phyloP scores from a whole-genome alignment of 129 eudicot genomes.

The Flaveria trinervia region DNA sequence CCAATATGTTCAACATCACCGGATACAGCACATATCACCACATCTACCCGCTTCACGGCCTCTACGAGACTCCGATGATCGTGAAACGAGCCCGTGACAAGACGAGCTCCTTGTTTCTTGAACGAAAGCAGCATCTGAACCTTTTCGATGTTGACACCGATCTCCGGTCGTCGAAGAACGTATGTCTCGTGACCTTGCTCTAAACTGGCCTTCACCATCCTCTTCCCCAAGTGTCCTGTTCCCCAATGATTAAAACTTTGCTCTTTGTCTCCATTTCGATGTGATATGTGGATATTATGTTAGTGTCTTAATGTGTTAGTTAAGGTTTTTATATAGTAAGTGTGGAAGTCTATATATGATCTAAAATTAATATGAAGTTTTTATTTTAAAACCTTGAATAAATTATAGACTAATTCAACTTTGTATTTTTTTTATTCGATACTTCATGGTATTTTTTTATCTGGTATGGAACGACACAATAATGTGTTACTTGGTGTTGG shows the following conservation, averaged over 20 bases:
- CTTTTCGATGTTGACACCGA: conserved; percentile 62
- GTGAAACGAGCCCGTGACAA: conserved; percentile 56
- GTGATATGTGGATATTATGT: background rate
- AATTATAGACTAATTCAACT: too few relatives aligned
- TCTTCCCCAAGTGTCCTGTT: conserved; percentile 57
- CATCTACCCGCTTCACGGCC: conserved; percentile 68
- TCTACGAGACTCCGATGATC: conserved; percentile 69
- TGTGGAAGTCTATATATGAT: too few relatives aligned
- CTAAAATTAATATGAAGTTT: too few relatives aligned
- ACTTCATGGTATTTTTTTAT: too few relatives aligned
- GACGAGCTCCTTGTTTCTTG: conserved; percentile 68
- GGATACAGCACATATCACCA: conserved; percentile 67
- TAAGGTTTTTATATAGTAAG: too few relatives aligned
- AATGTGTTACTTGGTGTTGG: too few relatives aligned
- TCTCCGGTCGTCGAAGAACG: conserved; percentile 49
- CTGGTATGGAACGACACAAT: too few relatives aligned
- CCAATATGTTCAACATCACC: conserved; percentile 59
- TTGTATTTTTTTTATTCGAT: too few relatives aligned
- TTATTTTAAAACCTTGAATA: too few relatives aligned
- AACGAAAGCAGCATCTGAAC: conserved; percentile 59
- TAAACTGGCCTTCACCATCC: conserved; percentile 55
- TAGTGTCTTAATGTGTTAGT: too few relatives aligned
- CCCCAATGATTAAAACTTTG: conserved; percentile 55
- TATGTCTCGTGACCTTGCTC: conserved; percentile 49
- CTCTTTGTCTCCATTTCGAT: conserved; percentile 33